A percentile compares a stretch with the other conserved stretches of the same genome.
Evolutionary conservation across 1,139 yeast genomes (phyloP).

Genomic region (Nadsonia starkeyi-henricii): DNA sequence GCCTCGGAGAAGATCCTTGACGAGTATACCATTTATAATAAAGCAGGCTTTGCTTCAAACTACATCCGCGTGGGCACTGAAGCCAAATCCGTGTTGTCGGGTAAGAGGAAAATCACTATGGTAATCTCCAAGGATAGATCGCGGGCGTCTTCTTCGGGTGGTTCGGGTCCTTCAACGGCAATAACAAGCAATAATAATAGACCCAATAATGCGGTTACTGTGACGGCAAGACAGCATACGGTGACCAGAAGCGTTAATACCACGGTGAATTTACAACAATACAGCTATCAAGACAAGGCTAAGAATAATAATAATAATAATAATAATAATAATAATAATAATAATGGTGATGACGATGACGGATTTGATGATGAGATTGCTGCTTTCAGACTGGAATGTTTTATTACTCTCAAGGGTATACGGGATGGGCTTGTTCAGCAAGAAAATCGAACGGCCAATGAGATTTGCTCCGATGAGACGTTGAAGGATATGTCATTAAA

Average conservation of each 20-base stretch:
- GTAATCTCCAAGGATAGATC: conserved; percentile 1
- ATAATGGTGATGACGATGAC: background rate
- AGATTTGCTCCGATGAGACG: conserved; percentile 12
- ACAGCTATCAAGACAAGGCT: conserved; percentile 2
- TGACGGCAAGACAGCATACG: too few relatives aligned
- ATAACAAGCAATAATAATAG: background rate
- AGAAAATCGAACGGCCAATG: background rate
- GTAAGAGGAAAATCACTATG: conserved; percentile 33
- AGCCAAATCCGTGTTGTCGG: conserved; percentile 34
- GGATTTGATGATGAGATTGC: background rate
- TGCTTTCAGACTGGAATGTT: conserved; percentile 9
- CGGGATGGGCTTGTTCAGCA: conserved; percentile 5
- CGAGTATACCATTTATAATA: conserved; percentile 60
- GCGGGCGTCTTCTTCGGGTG: background rate
- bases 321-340: background rate
- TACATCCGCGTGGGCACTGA: conserved; percentile 50
- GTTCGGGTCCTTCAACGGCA: background rate
- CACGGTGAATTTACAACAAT: background rate
- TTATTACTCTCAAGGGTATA: conserved; percentile 9
- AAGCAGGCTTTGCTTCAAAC: conserved; percentile 65
- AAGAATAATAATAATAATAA: background rate
- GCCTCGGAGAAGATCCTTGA: conserved; percentile 52
- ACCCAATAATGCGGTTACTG: background rate
- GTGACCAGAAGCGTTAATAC: background rate
- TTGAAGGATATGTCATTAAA: conserved; percentile 10